phyloP scores from a whole-genome alignment of 331 rosid genomes.

The Quercus tomentella region DNA sequence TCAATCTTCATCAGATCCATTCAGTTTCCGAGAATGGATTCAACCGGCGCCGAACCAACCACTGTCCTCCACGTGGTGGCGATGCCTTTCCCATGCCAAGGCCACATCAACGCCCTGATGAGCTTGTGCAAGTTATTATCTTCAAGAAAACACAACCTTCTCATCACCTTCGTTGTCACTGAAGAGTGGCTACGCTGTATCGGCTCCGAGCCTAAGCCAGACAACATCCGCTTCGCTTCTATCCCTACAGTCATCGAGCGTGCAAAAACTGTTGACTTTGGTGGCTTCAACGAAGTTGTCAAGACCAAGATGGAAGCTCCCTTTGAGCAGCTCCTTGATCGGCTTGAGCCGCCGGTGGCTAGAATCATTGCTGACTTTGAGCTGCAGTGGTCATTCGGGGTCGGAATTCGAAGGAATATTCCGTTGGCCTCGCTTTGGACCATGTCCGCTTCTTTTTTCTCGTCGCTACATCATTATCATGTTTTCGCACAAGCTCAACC shows the following conservation, averaged over 20 bases:
- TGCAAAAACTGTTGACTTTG: constrained; percentile 25
- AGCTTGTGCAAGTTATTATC: constrained; percentile 15
- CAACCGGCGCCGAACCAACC: background rate
- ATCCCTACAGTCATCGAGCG: constrained; percentile 25
- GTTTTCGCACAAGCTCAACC: constrained; percentile 1
- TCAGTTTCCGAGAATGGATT: background rate
- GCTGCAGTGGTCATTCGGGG: constrained; percentile 37
- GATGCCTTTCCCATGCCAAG: constrained; percentile 25
- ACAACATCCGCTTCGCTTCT: background rate
- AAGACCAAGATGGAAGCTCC: constrained; percentile 56
- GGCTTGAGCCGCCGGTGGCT: constrained; percentile 24
- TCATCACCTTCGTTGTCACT: constrained; percentile 20
- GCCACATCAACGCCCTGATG: constrained; percentile 35
- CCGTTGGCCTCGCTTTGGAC: constrained; percentile 49
- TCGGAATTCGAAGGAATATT: constrained; percentile 42
- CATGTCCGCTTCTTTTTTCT: constrained; percentile 48
- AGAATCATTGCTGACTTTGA: constrained; percentile 33
- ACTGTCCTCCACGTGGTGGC: constrained; percentile 16
- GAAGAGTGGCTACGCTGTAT: constrained; percentile 3
- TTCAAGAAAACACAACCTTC: background rate
- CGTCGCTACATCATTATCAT: constrained; percentile 31
- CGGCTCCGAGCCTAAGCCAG: background rate
- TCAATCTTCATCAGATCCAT: too few relatives aligned
- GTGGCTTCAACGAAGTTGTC: constrained; percentile 40
- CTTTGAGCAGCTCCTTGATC: constrained; percentile 36